Conservation (phyloP, 2,329 filamentous ascomycete species). For the Beauveria australis region DNA sequence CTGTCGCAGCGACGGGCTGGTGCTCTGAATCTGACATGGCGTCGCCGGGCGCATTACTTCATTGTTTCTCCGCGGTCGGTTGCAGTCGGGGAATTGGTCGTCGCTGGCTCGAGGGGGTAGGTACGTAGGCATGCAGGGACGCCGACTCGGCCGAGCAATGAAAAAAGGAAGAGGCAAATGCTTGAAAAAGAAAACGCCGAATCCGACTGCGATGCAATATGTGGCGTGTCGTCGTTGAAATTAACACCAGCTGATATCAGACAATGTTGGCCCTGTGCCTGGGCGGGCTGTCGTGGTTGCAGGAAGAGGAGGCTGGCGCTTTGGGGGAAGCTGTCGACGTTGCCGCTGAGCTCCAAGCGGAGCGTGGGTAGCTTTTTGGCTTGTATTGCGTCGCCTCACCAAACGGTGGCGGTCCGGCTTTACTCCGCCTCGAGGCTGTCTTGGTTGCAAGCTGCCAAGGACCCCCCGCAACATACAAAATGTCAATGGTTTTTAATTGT, state of each 20-base stretch:
- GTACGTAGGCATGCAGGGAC: not conserved
- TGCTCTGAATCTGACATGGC: slow-evolving; percentile 10
- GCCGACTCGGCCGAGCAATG: not conserved
- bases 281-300: slow-evolving; percentile 1
- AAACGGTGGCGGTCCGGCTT: slow-evolving; percentile 4
- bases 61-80: not conserved
- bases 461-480: not conserved
- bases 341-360: not conserved
- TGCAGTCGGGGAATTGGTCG: not conserved
- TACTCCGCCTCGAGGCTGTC: slow-evolving; percentile 1
- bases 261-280: slow-evolving; percentile 1
- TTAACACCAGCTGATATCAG: no score
- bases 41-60: slow-evolving; percentile 3
- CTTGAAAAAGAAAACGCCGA: not conserved
- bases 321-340: not conserved
- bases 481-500: not conserved
- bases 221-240: no score
- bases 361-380: not conserved
- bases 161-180: not conserved
- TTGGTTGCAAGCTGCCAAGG: not conserved
- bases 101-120: not conserved
- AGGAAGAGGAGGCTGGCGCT: not conserved
- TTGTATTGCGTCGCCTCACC: not conserved
- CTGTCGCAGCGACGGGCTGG: not conserved
- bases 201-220: not conserved